Base-by-base conservation (phyloP, 768 basidiomycete species). In the Neoboletus magnificus region DNA sequence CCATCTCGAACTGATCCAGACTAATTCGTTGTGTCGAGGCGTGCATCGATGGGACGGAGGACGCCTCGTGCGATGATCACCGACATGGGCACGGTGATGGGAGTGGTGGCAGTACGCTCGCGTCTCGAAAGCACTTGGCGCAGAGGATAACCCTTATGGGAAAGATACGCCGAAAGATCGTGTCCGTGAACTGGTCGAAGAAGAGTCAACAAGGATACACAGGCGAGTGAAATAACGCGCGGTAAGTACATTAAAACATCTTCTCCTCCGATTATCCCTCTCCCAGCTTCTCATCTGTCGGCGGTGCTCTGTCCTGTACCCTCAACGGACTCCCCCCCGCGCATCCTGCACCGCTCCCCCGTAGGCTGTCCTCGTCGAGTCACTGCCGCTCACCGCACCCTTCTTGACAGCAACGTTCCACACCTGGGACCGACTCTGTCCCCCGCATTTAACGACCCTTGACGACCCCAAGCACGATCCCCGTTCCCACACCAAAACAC, bases 121-220 rank as follows among this genome's bases (percentile, higher is more conserved):
- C 60, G 48, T 55, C 52, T 58, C 51, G 53, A 55, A 50, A 59
- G 65, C 66, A 65, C 58, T 44, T 54, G 41, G 25, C 57, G 43
- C 63, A 63, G 71, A 71, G 69, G 48, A 54, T 20, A 43, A 45
- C 69, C 43, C 46, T 59, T 72, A 62, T 69, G 65, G 69, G 52
- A 72, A 65, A 49, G 57, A 52, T 61, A 68, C 66, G 55, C 71
- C 70, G 68, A 63, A 11, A 56, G 57, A 65, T 61, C 59, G 60
- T 60, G 46, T 51, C 50, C 52, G 62, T 54, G 45, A 57, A 57
- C 55, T 54, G 10, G 58, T 44, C 48, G 47, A 54, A 61, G 60
- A 55, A 62, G 52, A 54, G 41, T 67, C 67, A 70, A 70, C 68
- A 70, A 63, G 63, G 7, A 63, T 51, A 70, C 66, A 70, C 69